Evolutionary conservation across 805 yeast genomes (phyloP).

Genomic region (Clavispora fructus): DNA sequence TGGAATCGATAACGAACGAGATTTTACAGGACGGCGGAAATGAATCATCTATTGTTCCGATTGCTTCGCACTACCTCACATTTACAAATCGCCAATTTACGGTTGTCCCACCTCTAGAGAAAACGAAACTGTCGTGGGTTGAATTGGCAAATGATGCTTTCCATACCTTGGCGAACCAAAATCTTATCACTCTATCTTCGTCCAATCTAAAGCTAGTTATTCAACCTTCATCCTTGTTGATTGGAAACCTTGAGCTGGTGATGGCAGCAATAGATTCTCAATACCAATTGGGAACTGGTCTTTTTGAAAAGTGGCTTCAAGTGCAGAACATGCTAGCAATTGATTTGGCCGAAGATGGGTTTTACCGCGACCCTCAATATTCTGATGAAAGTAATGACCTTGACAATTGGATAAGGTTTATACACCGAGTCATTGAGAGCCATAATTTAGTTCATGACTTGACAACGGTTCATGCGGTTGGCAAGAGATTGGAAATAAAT

Average conservation of each 20-base stretch:
- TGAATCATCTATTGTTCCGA: neutral
- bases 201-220: neutral
- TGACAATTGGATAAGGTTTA: slow-evolving; percentile 43
- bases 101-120: slow-evolving; percentile 37
- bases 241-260: neutral
- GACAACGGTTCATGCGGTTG: slow-evolving; percentile 33
- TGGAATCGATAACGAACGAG: slow-evolving; percentile 2
- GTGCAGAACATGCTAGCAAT: slow-evolving; percentile 50
- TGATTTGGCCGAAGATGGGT: slow-evolving; percentile 10
- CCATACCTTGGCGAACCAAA: slow-evolving; percentile 15
- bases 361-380: neutral
- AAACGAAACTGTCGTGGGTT: slow-evolving; percentile 27
- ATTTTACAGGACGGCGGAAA: neutral
- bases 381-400: slow-evolving; percentile 31
- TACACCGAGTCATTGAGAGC: slow-evolving; percentile 39
- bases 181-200: neutral
- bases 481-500: slow-evolving; percentile 33
- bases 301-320: slow-evolving; percentile 41
- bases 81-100: slow-evolving; percentile 33
- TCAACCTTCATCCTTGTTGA: neutral
- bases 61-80: slow-evolving; percentile 27
- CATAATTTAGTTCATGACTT: slow-evolving; percentile 48
- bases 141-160: slow-evolving; percentile 13
- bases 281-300: slow-evolving; percentile 18
- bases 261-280: slow-evolving; percentile 25